Evolutionary conservation across 1,139 yeast species (phyloP), one percentile per base, ranked within the genome.

Genomic region (Magnusiomyces suaveolens): DNA sequence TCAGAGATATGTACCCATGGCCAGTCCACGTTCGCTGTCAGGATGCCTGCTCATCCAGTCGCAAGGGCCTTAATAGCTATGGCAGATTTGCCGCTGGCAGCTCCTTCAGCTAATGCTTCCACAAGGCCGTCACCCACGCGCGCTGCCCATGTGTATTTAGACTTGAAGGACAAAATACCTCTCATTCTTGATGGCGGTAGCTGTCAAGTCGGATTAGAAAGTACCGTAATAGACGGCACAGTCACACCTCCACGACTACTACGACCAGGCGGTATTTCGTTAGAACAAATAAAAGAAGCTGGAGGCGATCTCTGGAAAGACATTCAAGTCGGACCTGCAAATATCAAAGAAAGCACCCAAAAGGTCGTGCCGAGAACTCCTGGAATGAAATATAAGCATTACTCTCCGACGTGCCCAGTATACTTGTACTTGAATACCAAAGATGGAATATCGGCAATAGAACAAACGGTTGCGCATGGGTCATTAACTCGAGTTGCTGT

Each of bases 61-160:
- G 97, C 98, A 0, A 74, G 98, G 57, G 96, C 97, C 0, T 73
- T 92, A 50, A 89, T 92, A 52, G 87, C 89, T 1, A 64, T 86
- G n/a, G 81, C 95, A 52, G 95, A 88, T 61, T 78, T 85, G 1
- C 97, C 98, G 0, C 71, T 92, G 47, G 98, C 98, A 0, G 98
- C 98, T 0, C 98, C 98, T 0, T 87, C 96, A 1, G 98, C 98
- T 6, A 92, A 92, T 69, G 94, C 97, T 1, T 88, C 97, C 1
- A 92, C 98, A 0, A 75, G 88, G 54, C 98, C 98, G 1, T 86
- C 96, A 46, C 96, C 97, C 0, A 92, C 98, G 0, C 66, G 77
- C 47, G 98, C 98, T 1, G 71, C 76, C 21, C 98, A 92, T 68
- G 98, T 92, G 0, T 79, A 72, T 60, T 80, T 82, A 61, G 98